phyloP scores from a whole-genome alignment of 805 yeast genomes.

The Metschnikowia vanudenii region DNA sequence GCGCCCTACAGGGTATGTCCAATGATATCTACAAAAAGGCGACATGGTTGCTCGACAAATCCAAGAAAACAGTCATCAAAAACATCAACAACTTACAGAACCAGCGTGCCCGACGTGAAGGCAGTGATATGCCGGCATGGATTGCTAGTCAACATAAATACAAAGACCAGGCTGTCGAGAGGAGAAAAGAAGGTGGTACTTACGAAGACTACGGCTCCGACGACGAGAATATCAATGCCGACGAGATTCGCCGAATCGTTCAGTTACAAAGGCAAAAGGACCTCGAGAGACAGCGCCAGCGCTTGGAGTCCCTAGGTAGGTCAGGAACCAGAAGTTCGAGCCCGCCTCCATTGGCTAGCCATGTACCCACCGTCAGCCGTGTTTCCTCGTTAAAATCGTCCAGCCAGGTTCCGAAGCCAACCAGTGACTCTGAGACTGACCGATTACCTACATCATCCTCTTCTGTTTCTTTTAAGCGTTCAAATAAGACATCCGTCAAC shows the following conservation, averaged over 20 bases:
- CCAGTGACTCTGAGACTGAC: neutral
- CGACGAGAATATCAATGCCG: constrained; percentile 45
- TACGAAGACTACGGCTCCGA: constrained; percentile 47
- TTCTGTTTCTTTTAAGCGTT: neutral
- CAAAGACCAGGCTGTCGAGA: constrained; percentile 39
- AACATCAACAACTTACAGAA: constrained; percentile 59
- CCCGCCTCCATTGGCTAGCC: neutral
- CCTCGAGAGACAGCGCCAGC: constrained; percentile 31
- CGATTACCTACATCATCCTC: neutral
- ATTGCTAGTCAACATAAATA: constrained; percentile 59
- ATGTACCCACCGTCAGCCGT: neutral
- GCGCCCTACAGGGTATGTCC: constrained; percentile 52
- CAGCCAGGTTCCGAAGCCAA: neutral
- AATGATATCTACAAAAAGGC: constrained; percentile 59
- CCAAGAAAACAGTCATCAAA: constrained; percentile 58
- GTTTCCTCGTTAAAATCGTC: neutral
- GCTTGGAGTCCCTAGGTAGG: constrained; percentile 15
- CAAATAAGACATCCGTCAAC: neutral
- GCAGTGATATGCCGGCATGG: constrained; percentile 61
- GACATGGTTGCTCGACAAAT: constrained; percentile 53
- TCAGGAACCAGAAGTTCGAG: neutral
- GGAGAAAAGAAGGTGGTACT: constrained; percentile 32
- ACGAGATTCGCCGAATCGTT: constrained; percentile 40
- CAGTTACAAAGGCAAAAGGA: constrained; percentile 36
- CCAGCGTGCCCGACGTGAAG: constrained; percentile 8